Base-by-base conservation (phyloP, 2,329 filamentous ascomycete genomes). In the Spiromastix sp. region DNA sequence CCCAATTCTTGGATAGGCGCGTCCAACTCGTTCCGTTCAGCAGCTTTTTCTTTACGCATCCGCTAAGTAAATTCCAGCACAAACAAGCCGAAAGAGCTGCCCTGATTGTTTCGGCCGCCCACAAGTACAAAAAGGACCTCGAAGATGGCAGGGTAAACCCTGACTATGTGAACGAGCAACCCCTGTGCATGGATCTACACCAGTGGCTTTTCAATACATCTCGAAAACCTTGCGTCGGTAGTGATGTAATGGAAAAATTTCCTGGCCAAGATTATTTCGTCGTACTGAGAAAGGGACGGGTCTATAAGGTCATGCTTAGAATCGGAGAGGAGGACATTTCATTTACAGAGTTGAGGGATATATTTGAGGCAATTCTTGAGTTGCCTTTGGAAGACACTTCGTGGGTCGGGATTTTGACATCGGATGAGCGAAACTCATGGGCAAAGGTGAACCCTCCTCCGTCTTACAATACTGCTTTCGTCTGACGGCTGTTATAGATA, bases 181-280 rank as follows among this genome's bases (percentile, higher is more conserved):
- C 34, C n/a, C 18, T 36, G 4, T 22, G 34, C 25, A 29, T 30
- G 26, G 34, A 29, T 13, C 17, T 18, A n/a, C 20, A 30, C 22
- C n/a, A 21, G n/a, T 36, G 34, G 34, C 15, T 36, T 29, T 36
- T 36, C 19, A 30, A 36, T 21, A 19, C 25, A 4, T 20, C n/a
- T 15, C 34, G 34, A 13, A 13, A 36, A n/a, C 34, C 34, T 12
- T 11, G 25, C 12, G 12, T 36, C 21, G 10, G 18, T n/a, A 19
- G 5, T 25, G 34, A 36, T 28, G 20, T 12, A 17, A 36, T 30
- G 24, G 17, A 13, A 18, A 36, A 30, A 17, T 29, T 17, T 18
- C 15, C 34, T n/a, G 21, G n/a, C n/a, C 25, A 17, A 8, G 34
- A 36, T 15, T 36, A 36, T 20, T 16, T 29, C 17, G 34, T 30